phyloP scores from a whole-genome alignment of 2,329 filamentous ascomycete genomes.

The Penicillium hordei region DNA sequence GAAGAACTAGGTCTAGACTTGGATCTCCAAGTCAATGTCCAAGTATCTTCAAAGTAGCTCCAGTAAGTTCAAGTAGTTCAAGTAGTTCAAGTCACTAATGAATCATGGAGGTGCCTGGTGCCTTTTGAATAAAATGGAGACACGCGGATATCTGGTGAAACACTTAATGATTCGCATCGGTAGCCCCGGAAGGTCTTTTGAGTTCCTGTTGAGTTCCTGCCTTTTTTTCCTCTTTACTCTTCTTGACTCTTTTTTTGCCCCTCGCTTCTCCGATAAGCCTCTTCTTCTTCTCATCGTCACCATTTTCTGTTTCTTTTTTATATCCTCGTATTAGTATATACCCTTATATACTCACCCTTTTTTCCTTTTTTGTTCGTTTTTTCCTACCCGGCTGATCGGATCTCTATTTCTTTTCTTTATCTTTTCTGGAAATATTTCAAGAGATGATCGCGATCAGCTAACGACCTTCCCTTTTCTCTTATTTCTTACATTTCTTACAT shows the following conservation, averaged over 20 bases:
- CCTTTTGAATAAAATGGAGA: constrained; percentile 17
- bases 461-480: constrained; percentile 16
- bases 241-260: constrained; percentile 12
- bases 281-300: constrained; percentile 28
- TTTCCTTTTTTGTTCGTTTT: constrained; percentile 4
- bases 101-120: constrained; percentile 28
- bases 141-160: constrained; percentile 25
- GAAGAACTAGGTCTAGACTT: constrained; percentile 5
- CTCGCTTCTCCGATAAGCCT: constrained; percentile 38
- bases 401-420: constrained; percentile 9
- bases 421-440: constrained; percentile 7
- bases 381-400: constrained; percentile 9
- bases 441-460: constrained; percentile 25
- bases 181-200: constrained; percentile 22
- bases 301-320: constrained; percentile 16
- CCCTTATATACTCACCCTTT: background rate
- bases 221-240: background rate
- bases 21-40: background rate
- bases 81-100: constrained; percentile 13
- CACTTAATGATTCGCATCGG: constrained; percentile 27
- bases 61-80: background rate
- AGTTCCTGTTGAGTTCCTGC: constrained; percentile 15
- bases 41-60: background rate
- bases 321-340: background rate
- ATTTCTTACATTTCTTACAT: constrained; percentile 3